Base-by-base conservation (phyloP, 2,329 filamentous ascomycete genomes). In the Colletotrichum sp. region DNA sequence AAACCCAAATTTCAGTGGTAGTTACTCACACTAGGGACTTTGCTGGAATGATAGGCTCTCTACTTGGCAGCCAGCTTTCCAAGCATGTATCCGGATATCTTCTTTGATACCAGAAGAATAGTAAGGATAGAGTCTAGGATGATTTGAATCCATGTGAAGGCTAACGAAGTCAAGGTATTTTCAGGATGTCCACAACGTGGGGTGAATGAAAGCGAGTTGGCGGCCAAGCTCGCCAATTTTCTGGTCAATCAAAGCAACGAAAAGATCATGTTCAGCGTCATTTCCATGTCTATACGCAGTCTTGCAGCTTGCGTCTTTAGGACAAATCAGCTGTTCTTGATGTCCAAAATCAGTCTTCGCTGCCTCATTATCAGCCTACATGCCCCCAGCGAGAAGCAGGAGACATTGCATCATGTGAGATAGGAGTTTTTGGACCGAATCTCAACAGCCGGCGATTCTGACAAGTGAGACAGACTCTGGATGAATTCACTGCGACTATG, bases 391-490 rank as follows among this genome's bases (percentile, higher is more conserved):
- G 10, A 49, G 44, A 49, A 3, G 10, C 44, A 49, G 44, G 44
- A 49, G n/a, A 49, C 44, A 21, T 49, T 49, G 44, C 44, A 49
- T 1, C 44, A 49, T 21, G 44, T 49, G n/a, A 49, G 44, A 13
- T 0, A 49, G 44, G 9, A 21, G 44, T 0, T 0, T 49, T 2
- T 7, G 0, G 18, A 49, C 18, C 10, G 10, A 3, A 49, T 49
- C 6, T 49, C n/a, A 49, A 49, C n/a, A 12, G 6, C 5, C 10
- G 3, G 44, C 10, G 16, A 21, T 12, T 21, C 44, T 49, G 10
- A 49, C 44, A 49, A 21, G 3, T 13, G 5, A 49, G 0, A 0
- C 3, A 49, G 44, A 49, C 1, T 21, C n/a, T 49, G 44, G 44
- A 49, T 49, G 44, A 49, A 21, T 49, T 3, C 10, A 49, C 44